Percentiles rank a stretch among this genome's conserved stretches.
phyloP scores from a whole-genome alignment of 1,284 basidiomycete species.

The Ustilago sp. region DNA sequence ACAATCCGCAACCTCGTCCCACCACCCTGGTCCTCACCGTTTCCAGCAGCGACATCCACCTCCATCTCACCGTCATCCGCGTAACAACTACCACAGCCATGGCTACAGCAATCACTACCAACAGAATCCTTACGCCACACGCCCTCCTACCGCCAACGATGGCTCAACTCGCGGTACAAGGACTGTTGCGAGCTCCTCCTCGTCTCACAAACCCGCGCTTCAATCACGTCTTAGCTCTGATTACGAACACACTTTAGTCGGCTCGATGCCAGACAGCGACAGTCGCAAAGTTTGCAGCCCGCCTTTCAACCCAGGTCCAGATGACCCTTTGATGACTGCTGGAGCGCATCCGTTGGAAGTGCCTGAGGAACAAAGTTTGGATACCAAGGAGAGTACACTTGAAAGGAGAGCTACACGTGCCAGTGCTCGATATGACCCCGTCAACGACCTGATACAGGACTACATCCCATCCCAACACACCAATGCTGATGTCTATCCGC shows the following conservation, averaged over 20 bases:
- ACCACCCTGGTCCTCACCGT: conserved; percentile 12
- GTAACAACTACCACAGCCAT: conserved; percentile 4
- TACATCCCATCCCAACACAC: conserved; percentile 38
- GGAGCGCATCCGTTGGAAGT: conserved; percentile 21
- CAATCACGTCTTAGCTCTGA: conserved; percentile 33
- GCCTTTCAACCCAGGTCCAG: conserved; percentile 13
- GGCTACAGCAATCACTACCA: conserved; percentile 13
- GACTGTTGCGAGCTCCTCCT: conserved; percentile 35
- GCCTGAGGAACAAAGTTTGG: conserved; percentile 15
- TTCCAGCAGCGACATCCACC: conserved; percentile 14
- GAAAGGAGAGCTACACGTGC: conserved; percentile 35
- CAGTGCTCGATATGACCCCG: conserved; percentile 54
- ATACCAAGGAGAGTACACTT: conserved; percentile 2
- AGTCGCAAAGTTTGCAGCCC: conserved; percentile 33
- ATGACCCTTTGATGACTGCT: conserved; percentile 8
- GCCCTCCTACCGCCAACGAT: conserved; percentile 20
- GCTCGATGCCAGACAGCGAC: conserved; percentile 23
- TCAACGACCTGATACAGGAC: conserved; percentile 54
- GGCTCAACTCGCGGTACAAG: conserved; percentile 27
- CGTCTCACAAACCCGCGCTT: conserved; percentile 28
- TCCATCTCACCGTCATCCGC: conserved; percentile 12
- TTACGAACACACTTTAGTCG: conserved; percentile 44
- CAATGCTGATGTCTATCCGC: conserved; percentile 38
- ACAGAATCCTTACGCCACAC: background rate
- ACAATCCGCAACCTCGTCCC: conserved; percentile 16